phyloP scores from a whole-genome alignment of 202 grass and related monocot genomes.

The Zoysia matrella region DNA sequence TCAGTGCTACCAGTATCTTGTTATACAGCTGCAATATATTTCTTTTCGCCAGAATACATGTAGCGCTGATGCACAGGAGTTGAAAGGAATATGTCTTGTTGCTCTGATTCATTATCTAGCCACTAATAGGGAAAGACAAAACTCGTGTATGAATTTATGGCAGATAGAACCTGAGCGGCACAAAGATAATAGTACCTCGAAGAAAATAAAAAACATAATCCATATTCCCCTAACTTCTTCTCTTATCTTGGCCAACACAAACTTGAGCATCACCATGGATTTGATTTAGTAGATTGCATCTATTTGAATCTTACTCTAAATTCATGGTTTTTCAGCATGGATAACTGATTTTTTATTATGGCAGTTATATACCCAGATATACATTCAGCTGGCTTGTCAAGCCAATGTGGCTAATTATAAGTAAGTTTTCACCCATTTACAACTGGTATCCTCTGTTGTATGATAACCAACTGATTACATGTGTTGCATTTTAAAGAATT shows the following conservation, averaged over 20 bases:
- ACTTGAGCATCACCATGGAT: too few relatives aligned
- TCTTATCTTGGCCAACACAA: conserved; percentile 9
- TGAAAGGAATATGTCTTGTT: neutral
- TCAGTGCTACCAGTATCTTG: neutral
- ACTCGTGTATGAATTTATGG: neutral
- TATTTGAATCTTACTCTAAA: neutral
- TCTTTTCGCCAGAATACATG: conserved; percentile 1
- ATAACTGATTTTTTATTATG: conserved; percentile 41
- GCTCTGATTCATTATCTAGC: neutral
- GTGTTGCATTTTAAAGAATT: conserved; percentile 53
- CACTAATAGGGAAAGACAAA: neutral
- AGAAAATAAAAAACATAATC: neutral
- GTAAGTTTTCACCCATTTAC: conserved; percentile 54
- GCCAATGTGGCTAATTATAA: conserved; percentile 96
- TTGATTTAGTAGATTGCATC: neutral
- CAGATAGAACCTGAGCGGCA: neutral
- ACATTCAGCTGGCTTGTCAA: conserved; percentile 97
- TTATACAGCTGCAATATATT: neutral
- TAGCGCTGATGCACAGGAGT: neutral
- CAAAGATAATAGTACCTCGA: conserved; percentile 14
- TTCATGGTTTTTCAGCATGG: neutral
- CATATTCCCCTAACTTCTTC: too few relatives aligned
- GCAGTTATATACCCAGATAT: conserved; percentile 91
- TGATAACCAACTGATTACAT: conserved; percentile 28
- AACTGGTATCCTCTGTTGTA: neutral